Percentiles rank a stretch among this genome's conserved stretches.
Evolutionary conservation across 1,139 yeast species (phyloP).

Genomic region (Fermentozyma sake): DNA sequence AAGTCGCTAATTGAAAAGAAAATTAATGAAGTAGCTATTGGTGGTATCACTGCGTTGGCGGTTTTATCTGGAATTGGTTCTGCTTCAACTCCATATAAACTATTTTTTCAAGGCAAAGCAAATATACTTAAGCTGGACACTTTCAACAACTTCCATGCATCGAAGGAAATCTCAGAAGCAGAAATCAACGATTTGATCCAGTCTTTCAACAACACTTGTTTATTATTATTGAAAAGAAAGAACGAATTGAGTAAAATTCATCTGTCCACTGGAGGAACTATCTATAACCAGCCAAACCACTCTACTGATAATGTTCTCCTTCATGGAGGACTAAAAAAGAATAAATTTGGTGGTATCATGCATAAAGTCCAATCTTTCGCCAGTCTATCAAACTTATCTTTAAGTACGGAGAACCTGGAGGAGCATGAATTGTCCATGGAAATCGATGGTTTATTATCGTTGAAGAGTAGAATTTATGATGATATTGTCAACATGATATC

Average conservation of each 20-base stretch:
- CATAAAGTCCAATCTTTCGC: slow-evolving; percentile 45
- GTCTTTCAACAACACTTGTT: slow-evolving; percentile 37
- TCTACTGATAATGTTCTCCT: slow-evolving; percentile 11
- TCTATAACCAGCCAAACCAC: slow-evolving; percentile 18
- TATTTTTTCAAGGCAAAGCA: too few species aligned
- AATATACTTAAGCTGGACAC: slow-evolving; percentile 1
- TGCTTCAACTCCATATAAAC: slow-evolving; percentile 53
- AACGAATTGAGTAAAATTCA: slow-evolving; percentile 24
- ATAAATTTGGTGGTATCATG: slow-evolving; percentile 22
- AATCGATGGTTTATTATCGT: slow-evolving; percentile 27
- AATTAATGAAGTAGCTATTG: slow-evolving; percentile 59
- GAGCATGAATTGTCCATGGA: slow-evolving; percentile 33
- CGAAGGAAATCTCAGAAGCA: slow-evolving; percentile 11
- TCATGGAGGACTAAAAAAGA: too few species aligned
- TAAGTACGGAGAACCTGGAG: slow-evolving; percentile 18
- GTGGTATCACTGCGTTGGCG: slow-evolving; percentile 73
- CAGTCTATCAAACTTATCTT: slow-evolving; percentile 17
- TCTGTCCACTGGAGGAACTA: slow-evolving; percentile 21
- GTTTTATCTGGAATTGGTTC: slow-evolving; percentile 72
- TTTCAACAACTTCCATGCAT: not conserved
- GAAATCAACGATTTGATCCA: slow-evolving; percentile 30
- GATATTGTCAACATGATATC: slow-evolving; percentile 22
- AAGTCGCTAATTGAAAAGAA: slow-evolving; percentile 33
- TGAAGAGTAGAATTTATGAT: slow-evolving; percentile 25
- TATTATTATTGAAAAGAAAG: slow-evolving; percentile 30